These are phyloP conservation scores for Acacia pycnantha DNA, from an alignment of 331 rosid genomes.

Conservation along the genomic window DNA sequence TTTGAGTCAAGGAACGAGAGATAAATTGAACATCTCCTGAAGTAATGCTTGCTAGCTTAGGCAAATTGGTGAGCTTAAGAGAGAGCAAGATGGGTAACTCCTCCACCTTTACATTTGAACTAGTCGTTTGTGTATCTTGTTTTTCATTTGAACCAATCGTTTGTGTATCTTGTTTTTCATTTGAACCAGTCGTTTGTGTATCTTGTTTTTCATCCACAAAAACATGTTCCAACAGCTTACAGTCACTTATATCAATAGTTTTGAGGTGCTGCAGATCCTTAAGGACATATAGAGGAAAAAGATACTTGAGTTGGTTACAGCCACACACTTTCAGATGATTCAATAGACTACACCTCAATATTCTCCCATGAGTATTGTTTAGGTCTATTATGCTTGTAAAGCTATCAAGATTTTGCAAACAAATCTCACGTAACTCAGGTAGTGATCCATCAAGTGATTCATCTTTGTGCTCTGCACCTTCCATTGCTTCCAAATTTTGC, in stretches of 20 bases:
- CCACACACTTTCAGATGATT: not conserved
- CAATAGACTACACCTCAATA: not conserved
- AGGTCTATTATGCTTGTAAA: not conserved
- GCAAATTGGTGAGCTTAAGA: not conserved
- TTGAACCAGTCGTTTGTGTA: not conserved
- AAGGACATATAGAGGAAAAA: not conserved
- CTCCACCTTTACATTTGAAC: too few species aligned
- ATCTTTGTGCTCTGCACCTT: too few species aligned
- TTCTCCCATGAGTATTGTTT: not conserved
- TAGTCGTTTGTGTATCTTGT: not conserved
- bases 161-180: not conserved
- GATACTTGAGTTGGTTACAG: not conserved
- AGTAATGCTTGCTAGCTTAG: not conserved
- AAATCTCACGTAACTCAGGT: not conserved
- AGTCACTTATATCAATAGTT: slow-evolving; percentile 1
- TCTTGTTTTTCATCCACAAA: not conserved
- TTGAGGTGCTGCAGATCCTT: not conserved
- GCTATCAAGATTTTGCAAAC: not conserved
- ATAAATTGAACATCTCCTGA: not conserved
- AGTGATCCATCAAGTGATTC: not conserved
- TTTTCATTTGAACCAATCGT: too few species aligned
- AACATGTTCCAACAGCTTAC: slow-evolving; percentile 8
- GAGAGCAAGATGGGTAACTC: not conserved
- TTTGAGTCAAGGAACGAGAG: not conserved
- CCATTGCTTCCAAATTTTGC: too few species aligned